Percentiles rank a stretch among this genome's conserved stretches.
Evolutionary conservation across 768 basidiomycete species (phyloP).

Genomic region (Aureoboletus auriporus): DNA sequence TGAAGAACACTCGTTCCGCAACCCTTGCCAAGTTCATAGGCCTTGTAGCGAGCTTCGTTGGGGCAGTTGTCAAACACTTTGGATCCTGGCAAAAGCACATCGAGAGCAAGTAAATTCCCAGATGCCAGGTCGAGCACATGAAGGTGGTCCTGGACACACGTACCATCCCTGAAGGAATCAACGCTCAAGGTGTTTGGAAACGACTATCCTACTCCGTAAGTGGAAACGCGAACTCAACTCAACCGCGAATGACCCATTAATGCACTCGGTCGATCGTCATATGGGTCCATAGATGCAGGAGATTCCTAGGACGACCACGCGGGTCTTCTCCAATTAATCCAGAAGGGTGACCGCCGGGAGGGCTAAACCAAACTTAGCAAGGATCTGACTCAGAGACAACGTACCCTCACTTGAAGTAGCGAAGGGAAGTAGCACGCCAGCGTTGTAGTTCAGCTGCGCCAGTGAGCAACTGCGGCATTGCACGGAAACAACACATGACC

Average conservation of each 20-base stretch:
- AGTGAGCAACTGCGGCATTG: conserved; percentile 1
- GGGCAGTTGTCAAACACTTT: conserved; percentile 51
- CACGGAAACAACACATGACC: conserved; percentile 19
- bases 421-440: conserved; percentile 82
- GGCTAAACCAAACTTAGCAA: conserved; percentile 44
- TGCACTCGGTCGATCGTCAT: conserved; percentile 91
- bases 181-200: too few species aligned
- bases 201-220: too few species aligned
- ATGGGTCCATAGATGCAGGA: conserved; percentile 88
- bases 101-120: conserved; percentile 88
- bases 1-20: conserved; percentile 89
- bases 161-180: conserved; percentile 67
- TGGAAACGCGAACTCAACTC: too few species aligned
- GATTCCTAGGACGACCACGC: conserved; percentile 90
- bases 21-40: conserved; percentile 96
- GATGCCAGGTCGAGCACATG: conserved; percentile 93
- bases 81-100: conserved; percentile 66
- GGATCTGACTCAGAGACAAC: background rate
- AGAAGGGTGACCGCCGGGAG: conserved; percentile 97
- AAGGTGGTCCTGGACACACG: conserved; percentile 95
- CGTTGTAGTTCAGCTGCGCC: conserved; percentile 56
- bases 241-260: conserved; percentile 58
- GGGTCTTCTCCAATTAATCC: conserved; percentile 96
- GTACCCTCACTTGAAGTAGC: conserved; percentile 90
- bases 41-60: conserved; percentile 69